Percentiles rank a stretch among this genome's conserved stretches.
These are phyloP conservation scores for Tremella fuciformis DNA, from an alignment of 768 basidiomycete species.

Conservation along the genomic window DNA sequence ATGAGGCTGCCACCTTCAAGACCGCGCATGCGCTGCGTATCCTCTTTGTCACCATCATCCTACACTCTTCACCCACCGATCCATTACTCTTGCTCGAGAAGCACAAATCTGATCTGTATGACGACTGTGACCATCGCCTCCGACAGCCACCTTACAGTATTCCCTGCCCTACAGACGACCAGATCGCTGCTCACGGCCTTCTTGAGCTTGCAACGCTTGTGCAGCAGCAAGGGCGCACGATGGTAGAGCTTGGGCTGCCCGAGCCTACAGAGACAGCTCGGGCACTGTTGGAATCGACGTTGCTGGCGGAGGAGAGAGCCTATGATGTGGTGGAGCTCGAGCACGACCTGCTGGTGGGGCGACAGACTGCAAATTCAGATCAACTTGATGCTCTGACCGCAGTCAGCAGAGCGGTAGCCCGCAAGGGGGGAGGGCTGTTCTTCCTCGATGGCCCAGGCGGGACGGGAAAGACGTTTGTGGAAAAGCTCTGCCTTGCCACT, in stretches of 20 bases:
- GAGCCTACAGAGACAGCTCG: not conserved
- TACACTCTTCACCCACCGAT: slow-evolving; percentile 29
- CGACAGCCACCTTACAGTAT: not conserved
- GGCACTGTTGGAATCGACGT: not conserved
- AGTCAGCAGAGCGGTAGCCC: slow-evolving; percentile 45
- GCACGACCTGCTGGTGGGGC: not conserved
- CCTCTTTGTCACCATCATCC: slow-evolving; percentile 55
- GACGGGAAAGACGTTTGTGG: slow-evolving; percentile 57
- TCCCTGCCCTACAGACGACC: slow-evolving; percentile 44
- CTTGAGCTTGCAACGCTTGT: slow-evolving; percentile 53
- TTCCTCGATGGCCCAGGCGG: slow-evolving; percentile 57
- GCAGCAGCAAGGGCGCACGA: slow-evolving; percentile 23
- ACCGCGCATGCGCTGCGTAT: slow-evolving; percentile 52
- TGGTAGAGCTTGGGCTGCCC: slow-evolving; percentile 28
- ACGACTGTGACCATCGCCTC: slow-evolving; percentile 1
- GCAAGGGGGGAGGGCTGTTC: slow-evolving; percentile 38
- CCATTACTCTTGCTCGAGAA: not conserved
- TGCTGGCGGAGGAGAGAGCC: not conserved
- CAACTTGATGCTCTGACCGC: slow-evolving; percentile 14
- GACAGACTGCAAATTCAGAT: not conserved
- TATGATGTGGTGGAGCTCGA: not conserved
- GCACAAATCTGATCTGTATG: not conserved
- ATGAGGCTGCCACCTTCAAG: slow-evolving; percentile 54
- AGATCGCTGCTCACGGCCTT: slow-evolving; percentile 56
- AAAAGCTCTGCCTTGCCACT: slow-evolving; percentile 51